Conservation (phyloP, 805 yeast genomes). For the Cyberlindnera americana region DNA sequence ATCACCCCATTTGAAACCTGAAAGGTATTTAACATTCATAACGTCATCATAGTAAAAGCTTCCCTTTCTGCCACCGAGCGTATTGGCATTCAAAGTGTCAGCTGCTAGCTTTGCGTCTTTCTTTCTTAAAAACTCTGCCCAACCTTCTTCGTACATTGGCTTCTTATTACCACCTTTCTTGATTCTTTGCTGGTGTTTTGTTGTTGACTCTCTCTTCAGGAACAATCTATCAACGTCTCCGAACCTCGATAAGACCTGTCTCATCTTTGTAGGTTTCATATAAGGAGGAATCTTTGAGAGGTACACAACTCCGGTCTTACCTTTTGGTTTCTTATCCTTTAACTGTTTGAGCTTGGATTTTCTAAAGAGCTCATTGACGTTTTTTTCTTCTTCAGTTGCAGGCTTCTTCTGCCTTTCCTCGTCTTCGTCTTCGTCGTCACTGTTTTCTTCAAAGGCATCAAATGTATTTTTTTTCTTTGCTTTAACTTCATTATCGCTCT, state of each 20-base stretch:
- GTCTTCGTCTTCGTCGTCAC: constrained; percentile 1
- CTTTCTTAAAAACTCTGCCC: constrained; percentile 89
- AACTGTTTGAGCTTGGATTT: constrained; percentile 53
- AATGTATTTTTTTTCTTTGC: constrained; percentile 19
- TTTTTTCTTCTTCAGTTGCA: constrained; percentile 22
- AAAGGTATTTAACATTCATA: constrained; percentile 82
- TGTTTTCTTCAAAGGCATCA: constrained; percentile 29
- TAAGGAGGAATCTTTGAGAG: constrained; percentile 90
- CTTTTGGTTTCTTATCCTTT: constrained; percentile 52
- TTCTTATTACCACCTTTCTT: constrained; percentile 92
- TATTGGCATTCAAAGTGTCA: constrained; percentile 80
- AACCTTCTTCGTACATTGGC: constrained; percentile 85
- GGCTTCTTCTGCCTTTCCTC: constrained; percentile 6
- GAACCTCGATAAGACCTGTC: constrained; percentile 75
- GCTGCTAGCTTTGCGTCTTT: constrained; percentile 88
- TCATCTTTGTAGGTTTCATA: constrained; percentile 90
- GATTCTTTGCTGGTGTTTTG: constrained; percentile 60
- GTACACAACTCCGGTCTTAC: constrained; percentile 88
- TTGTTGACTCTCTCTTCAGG: constrained; percentile 78
- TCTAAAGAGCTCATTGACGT: constrained; percentile 44
- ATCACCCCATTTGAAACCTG: constrained; percentile 94
- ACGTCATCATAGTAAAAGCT: constrained; percentile 92
- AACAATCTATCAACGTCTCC: constrained; percentile 88
- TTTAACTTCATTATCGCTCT: constrained; percentile 1
- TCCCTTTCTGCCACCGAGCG: constrained; percentile 88